phyloP scores from a whole-genome alignment of 1,139 yeast species.

The Protomyces pachydermus region DNA sequence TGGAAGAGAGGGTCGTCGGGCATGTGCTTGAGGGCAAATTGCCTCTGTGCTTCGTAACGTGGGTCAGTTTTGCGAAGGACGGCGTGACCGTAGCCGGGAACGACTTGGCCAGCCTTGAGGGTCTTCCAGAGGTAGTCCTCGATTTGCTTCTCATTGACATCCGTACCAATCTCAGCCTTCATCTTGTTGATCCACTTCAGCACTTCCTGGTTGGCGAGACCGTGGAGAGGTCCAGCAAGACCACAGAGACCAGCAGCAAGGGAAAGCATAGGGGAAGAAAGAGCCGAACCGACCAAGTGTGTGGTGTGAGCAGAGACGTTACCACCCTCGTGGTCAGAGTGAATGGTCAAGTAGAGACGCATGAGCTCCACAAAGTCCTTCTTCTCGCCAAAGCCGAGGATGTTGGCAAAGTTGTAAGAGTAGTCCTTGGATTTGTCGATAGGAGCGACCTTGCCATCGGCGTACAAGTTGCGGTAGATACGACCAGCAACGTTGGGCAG shows the following conservation, averaged over 20 bases:
- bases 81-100: slow-evolving; percentile 98
- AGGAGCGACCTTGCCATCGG: slow-evolving; percentile 66
- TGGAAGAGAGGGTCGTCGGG: slow-evolving; percentile 52
- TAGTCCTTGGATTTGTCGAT: slow-evolving; percentile 76
- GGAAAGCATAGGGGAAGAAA: slow-evolving; percentile 87
- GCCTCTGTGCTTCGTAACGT: slow-evolving; percentile 95
- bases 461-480: slow-evolving; percentile 85
- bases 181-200: slow-evolving; percentile 85
- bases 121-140: slow-evolving; percentile 89
- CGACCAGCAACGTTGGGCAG: slow-evolving; percentile 90
- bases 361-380: slow-evolving; percentile 79
- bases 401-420: slow-evolving; percentile 80
- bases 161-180: slow-evolving; percentile 68
- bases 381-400: slow-evolving; percentile 78
- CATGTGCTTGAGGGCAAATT: slow-evolving; percentile 82
- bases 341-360: slow-evolving; percentile 90
- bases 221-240: slow-evolving; percentile 97
- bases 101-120: slow-evolving; percentile 85
- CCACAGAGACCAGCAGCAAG: slow-evolving; percentile 95
- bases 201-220: slow-evolving; percentile 97
- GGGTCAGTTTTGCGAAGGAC: slow-evolving; percentile 96
- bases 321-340: slow-evolving; percentile 98
- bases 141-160: slow-evolving; percentile 65
- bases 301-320: slow-evolving; percentile 97
- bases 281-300: slow-evolving; percentile 92